Percentiles rank a stretch among this genome's conserved stretches.
phyloP scores from a whole-genome alignment of 2,329 filamentous ascomycete species.

The Aspergillus felis region DNA sequence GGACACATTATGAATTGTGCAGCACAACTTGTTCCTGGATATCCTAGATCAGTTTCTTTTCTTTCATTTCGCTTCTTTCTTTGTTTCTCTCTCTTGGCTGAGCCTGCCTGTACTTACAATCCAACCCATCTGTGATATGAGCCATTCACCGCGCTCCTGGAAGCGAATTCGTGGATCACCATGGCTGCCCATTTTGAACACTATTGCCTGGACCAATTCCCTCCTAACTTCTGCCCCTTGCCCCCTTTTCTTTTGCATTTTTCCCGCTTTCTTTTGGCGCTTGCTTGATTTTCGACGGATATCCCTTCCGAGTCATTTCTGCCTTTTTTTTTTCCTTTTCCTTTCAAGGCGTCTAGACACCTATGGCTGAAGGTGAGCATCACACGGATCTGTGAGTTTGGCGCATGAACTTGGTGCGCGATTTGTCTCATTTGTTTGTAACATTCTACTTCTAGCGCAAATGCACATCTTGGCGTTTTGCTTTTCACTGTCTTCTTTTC shows the following conservation, averaged over 20 bases:
- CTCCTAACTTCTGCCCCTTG: slow-evolving; percentile 11
- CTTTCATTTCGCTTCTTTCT: neutral
- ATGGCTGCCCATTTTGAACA: neutral
- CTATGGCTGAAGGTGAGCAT: slow-evolving; percentile 1
- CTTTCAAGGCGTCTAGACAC: slow-evolving; percentile 8
- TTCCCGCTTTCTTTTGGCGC: slow-evolving; percentile 2
- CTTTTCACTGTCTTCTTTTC: slow-evolving; percentile 2
- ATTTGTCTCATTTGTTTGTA: neutral
- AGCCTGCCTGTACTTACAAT: neutral
- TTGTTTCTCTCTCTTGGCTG: neutral
- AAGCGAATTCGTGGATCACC: neutral
- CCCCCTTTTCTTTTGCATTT: slow-evolving; percentile 4
- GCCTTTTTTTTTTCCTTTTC: neutral
- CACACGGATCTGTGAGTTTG: slow-evolving; percentile 8
- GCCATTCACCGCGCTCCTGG: neutral
- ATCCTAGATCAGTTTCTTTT: neutral
- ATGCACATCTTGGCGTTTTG: slow-evolving; percentile 1
- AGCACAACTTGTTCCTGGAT: neutral
- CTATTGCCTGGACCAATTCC: neutral
- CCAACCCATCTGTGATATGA: neutral
- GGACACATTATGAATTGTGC: neutral
- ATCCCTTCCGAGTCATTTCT: neutral
- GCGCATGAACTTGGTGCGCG: slow-evolving; percentile 6
- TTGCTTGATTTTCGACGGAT: neutral
- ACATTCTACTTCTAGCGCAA: neutral